Base-by-base conservation (phyloP, 371 early-diverging fungal species). In the Syncephalastrum monosporum region DNA sequence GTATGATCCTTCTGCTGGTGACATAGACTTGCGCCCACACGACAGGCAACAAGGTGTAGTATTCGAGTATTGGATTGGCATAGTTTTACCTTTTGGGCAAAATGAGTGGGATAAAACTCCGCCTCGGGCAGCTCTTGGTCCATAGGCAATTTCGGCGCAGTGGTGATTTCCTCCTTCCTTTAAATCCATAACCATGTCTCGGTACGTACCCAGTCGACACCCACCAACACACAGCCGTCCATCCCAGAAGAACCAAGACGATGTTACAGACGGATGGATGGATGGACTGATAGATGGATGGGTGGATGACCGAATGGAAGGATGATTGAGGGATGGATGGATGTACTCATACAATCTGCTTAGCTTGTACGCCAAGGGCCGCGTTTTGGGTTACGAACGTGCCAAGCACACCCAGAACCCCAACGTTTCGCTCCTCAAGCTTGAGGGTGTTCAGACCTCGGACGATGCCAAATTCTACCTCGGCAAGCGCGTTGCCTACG, bases 311-410 rank as follows among this genome's bases (percentile, higher is more conserved):
- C 8, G 17, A 13, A 33, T 10, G 10, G 8, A 33, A 33, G 0
- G 38, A 33, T 33, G 38, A 33, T 2, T 2, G 21, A 21, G 38
- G 38, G 38, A 54, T 47, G 63, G 62, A 62, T 52, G 53, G 60
- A 61, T 55, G 50, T 45, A 50, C 48, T 49, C 17, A 23, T 19
- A 53, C 19, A 14, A 21, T 21, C n/a, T 19, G 42, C 17, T 68
- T 83, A 97, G 98, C 85, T 91, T 96, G 74, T 96, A 95, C 91
- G 85, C 89, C 81, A 95, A 95, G 85, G 98, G 91, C 80, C 92
- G 94, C 75, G 86, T 95, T 81, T 87, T 95, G 76, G 96, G 96
- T 63, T 94, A 77, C 92, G 86, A 89, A 81, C 94, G 97, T 75
- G 82, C 91, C 59, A 92, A 93, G 91, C 91, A 89, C 77, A 93